phyloP scores from a whole-genome alignment of 192 early-diverging fungal species.

The Rhizophagus prolifer region DNA sequence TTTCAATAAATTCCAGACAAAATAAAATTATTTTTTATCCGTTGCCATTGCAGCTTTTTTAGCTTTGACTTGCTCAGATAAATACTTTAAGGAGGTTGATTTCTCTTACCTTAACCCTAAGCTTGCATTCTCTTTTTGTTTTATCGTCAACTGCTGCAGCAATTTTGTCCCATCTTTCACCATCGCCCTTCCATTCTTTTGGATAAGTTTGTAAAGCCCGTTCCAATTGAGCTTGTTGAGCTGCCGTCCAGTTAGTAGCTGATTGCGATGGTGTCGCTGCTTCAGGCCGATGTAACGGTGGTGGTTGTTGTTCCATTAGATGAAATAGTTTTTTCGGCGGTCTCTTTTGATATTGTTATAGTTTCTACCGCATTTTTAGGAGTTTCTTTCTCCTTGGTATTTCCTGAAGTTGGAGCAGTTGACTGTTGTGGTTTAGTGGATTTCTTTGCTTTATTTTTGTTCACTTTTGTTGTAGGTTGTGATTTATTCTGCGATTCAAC shows the following conservation, averaged over 20 bases:
- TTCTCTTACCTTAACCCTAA: slow-evolving; percentile 53
- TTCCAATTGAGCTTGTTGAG: slow-evolving; percentile 56
- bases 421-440: neutral
- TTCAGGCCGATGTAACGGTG: neutral
- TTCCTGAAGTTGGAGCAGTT: neutral
- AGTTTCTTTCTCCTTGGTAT: neutral
- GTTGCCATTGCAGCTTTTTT: slow-evolving; percentile 37
- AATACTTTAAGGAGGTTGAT: slow-evolving; percentile 30
- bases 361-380: neutral
- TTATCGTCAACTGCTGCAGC: slow-evolving; percentile 55
- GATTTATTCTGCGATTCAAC: neutral
- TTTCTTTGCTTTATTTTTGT: neutral
- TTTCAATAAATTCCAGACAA: neutral
- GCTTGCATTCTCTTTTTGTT: slow-evolving; percentile 65
- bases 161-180: slow-evolving; percentile 68
- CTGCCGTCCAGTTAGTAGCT: slow-evolving; percentile 48
- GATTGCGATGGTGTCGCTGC: slow-evolving; percentile 21
- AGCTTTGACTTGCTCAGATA: slow-evolving; percentile 50
- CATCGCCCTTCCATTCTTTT: slow-evolving; percentile 52
- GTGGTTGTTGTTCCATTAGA: neutral
- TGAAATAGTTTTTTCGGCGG: neutral
- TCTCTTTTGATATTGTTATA: neutral
- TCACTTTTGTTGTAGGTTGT: neutral
- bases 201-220: slow-evolving; percentile 59
- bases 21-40: neutral